Evolutionary conservation across 1,284 basidiomycete genomes (phyloP).

Genomic region (Entoloma clypeatum): DNA sequence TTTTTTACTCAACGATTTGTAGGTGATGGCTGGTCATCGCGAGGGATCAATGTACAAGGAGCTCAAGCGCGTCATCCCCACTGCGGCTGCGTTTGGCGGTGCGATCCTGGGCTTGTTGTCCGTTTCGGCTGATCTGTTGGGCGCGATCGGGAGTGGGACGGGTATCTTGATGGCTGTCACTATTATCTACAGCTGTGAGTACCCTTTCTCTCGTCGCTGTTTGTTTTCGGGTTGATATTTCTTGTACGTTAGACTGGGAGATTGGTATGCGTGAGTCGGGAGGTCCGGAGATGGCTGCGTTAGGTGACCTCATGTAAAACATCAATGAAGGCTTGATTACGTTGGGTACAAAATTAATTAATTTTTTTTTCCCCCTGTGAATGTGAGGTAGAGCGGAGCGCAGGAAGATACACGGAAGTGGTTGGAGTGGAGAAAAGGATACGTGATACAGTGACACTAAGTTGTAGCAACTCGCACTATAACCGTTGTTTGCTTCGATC

Average conservation of each 20-base stretch:
- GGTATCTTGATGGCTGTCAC: slow-evolving; percentile 98
- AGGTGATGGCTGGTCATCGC: slow-evolving; percentile 95
- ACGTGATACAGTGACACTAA: too few species aligned
- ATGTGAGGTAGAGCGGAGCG: too few species aligned
- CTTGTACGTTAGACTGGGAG: slow-evolving; percentile 57
- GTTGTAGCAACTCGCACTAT: too few species aligned
- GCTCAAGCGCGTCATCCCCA: slow-evolving; percentile 95
- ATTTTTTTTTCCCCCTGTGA: too few species aligned
- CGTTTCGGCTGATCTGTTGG: slow-evolving; percentile 95
- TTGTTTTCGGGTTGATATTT: slow-evolving; percentile 3
- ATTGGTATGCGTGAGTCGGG: slow-evolving; percentile 76
- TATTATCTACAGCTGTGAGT: slow-evolving; percentile 90
- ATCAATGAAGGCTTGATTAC: too few species aligned
- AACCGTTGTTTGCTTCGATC: too few species aligned
- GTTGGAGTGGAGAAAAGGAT: too few species aligned
- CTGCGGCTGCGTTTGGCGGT: slow-evolving; percentile 95
- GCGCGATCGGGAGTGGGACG: slow-evolving; percentile 94
- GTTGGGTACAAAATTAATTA: too few species aligned
- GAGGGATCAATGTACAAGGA: slow-evolving; percentile 99
- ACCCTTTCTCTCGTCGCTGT: slow-evolving; percentile 18
- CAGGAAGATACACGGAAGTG: too few species aligned
- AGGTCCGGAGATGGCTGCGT: slow-evolving; percentile 70
- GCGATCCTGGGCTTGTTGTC: slow-evolving; percentile 92
- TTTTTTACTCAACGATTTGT: neutral
- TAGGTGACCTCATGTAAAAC: slow-evolving; percentile 57